These are phyloP conservation scores for Scheffersomyces amazonensis DNA, from an alignment of 805 yeast genomes.

Conservation along the genomic window DNA sequence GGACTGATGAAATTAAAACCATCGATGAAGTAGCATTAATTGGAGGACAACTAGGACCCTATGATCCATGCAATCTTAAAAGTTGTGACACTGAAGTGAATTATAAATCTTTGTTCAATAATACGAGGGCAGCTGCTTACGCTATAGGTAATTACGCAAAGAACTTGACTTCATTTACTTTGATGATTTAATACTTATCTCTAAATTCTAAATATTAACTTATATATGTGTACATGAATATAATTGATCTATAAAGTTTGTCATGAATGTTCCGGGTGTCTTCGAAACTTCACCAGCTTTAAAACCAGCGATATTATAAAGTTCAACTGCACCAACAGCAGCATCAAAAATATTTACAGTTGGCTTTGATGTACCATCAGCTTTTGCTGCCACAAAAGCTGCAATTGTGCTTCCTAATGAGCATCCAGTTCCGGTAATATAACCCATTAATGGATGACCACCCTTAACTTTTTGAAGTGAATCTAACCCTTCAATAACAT, in stretches of 20 bases:
- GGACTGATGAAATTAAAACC: background rate
- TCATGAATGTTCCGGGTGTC: slow-evolving; percentile 58
- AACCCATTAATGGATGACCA: slow-evolving; percentile 61
- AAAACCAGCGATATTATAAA: slow-evolving; percentile 63
- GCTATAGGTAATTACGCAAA: background rate
- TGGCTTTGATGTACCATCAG: slow-evolving; percentile 14
- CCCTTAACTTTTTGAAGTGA: slow-evolving; percentile 37
- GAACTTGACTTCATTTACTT: background rate
- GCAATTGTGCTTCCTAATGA: slow-evolving; percentile 73
- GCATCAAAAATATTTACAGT: slow-evolving; percentile 37
- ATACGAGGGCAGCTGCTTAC: background rate
- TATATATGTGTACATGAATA: slow-evolving; percentile 10
- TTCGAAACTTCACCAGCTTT: slow-evolving; percentile 39
- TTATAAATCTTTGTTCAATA: background rate
- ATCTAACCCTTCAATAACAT: slow-evolving; percentile 17
- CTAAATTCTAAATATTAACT: too few relatives aligned
- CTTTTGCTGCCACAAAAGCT: slow-evolving; percentile 48
- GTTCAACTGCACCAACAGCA: slow-evolving; percentile 50
- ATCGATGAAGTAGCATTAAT: background rate
- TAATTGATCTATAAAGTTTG: slow-evolving; percentile 44
- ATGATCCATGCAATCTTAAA: background rate
- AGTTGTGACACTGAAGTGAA: background rate
- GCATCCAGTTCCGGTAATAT: slow-evolving; percentile 82
- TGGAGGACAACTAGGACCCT: background rate
- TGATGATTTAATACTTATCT: too few relatives aligned